Conservation (phyloP, 768 basidiomycete genomes). For the Naganishia vaughanmartiniae region DNA sequence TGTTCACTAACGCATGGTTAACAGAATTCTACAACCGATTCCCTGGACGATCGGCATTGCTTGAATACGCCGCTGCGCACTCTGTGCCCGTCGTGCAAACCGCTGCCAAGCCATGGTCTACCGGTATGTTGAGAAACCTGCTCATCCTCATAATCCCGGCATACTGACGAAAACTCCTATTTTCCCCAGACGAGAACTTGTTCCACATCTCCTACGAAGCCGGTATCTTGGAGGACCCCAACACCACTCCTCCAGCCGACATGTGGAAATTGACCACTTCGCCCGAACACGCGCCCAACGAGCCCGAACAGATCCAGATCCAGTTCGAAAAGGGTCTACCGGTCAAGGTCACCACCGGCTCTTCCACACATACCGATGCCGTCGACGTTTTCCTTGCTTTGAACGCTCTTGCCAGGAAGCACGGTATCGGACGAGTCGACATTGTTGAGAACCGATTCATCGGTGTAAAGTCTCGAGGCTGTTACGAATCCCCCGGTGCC, state of each 20-base stretch:
- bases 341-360: conserved; percentile 63
- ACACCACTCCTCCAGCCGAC: conserved; percentile 86
- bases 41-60: conserved; percentile 87
- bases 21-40: conserved; percentile 95
- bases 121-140: conserved; percentile 52
- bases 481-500: conserved; percentile 96
- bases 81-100: conserved; percentile 92
- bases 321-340: conserved; percentile 87
- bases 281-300: conserved; percentile 74
- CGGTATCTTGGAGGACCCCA: conserved; percentile 95
- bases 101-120: conserved; percentile 96
- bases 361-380: conserved; percentile 73
- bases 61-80: conserved; percentile 81
- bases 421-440: conserved; percentile 94
- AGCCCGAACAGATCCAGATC: conserved; percentile 75
- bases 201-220: conserved; percentile 99
- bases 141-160: neutral
- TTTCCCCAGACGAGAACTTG: conserved; percentile 78
- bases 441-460: conserved; percentile 99
- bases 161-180: conserved; percentile 26
- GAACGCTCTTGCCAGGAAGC: conserved; percentile 87
- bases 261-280: conserved; percentile 98
- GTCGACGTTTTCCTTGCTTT: conserved; percentile 91
- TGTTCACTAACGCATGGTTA: conserved; percentile 6
- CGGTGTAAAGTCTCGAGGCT: conserved; percentile 98